Evolutionary conservation across 305 asterid genomes (phyloP).

Genomic region (Solanum hybrid): DNA sequence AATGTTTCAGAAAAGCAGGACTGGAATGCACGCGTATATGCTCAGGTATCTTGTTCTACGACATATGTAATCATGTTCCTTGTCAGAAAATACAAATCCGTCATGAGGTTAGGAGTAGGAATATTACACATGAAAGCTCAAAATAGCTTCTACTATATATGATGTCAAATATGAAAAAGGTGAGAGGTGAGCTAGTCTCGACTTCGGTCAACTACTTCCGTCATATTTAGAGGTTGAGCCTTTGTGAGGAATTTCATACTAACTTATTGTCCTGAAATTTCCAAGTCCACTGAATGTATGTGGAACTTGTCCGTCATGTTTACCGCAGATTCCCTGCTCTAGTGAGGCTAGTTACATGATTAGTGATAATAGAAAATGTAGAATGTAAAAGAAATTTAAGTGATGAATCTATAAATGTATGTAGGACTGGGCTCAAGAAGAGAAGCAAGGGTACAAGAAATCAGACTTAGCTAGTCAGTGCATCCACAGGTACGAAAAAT

Average conservation of each 20-base stretch:
- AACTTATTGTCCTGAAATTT: not conserved
- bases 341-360: not conserved
- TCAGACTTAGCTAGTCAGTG: slow-evolving; percentile 88
- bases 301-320: not conserved
- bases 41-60: slow-evolving; percentile 23
- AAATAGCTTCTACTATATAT: not conserved
- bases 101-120: not conserved
- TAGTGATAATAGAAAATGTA: not conserved
- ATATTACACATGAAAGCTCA: not conserved
- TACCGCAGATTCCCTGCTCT: not conserved
- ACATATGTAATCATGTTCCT: not conserved
- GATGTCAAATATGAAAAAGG: not conserved
- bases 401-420: not conserved
- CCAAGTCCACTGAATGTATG: not conserved
- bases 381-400: not conserved
- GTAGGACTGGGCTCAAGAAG: slow-evolving; percentile 79
- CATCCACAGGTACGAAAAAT: slow-evolving; percentile 30
- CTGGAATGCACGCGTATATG: slow-evolving; percentile 50
- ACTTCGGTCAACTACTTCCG: not conserved
- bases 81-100: not conserved
- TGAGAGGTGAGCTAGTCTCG: not conserved
- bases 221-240: not conserved
- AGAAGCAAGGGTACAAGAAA: slow-evolving; percentile 58
- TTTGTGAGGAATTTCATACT: not conserved
- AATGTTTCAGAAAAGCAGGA: slow-evolving; percentile 38